phyloP scores from a whole-genome alignment of 129 eudicot species.

The Lactuca sativa region DNA sequence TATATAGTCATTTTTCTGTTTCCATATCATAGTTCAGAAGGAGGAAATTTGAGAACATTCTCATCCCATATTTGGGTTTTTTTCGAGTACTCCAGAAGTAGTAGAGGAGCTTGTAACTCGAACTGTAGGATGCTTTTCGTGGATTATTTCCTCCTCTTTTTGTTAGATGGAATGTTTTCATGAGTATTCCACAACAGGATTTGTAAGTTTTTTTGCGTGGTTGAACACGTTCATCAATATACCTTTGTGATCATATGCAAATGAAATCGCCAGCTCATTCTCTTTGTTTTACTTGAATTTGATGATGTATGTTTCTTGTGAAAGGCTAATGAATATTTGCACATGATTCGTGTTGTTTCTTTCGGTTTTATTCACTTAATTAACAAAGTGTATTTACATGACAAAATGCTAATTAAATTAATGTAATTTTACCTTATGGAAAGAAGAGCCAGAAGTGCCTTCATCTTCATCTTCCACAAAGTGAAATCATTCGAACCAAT shows the following conservation, averaged over 20 bases:
- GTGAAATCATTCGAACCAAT: too few species aligned
- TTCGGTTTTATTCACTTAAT: too few species aligned
- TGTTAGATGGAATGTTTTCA: constrained; percentile 1
- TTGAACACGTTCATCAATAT: neutral
- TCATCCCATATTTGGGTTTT: constrained; percentile 21
- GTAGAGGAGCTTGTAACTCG: neutral
- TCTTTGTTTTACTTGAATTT: constrained; percentile 17
- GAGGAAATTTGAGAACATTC: constrained; percentile 2
- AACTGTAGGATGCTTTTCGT: neutral
- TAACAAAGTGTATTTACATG: too few species aligned
- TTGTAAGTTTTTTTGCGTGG: constrained; percentile 19
- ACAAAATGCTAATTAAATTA: too few species aligned
- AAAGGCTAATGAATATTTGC: constrained; percentile 2
- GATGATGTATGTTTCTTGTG: neutral
- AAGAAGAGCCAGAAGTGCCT: too few species aligned
- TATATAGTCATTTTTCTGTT: neutral
- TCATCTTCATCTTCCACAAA: too few species aligned
- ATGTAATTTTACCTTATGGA: too few species aligned
- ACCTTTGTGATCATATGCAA: constrained; percentile 20
- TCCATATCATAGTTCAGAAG: constrained; percentile 12
- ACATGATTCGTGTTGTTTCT: constrained; percentile 1
- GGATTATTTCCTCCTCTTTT: neutral
- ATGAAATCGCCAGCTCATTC: constrained; percentile 5
- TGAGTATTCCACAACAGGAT: neutral
- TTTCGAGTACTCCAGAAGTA: constrained; percentile 20